These are phyloP conservation scores for Backusella sp. DNA, from an alignment of 192 early-diverging fungal genomes.

Conservation along the genomic window DNA sequence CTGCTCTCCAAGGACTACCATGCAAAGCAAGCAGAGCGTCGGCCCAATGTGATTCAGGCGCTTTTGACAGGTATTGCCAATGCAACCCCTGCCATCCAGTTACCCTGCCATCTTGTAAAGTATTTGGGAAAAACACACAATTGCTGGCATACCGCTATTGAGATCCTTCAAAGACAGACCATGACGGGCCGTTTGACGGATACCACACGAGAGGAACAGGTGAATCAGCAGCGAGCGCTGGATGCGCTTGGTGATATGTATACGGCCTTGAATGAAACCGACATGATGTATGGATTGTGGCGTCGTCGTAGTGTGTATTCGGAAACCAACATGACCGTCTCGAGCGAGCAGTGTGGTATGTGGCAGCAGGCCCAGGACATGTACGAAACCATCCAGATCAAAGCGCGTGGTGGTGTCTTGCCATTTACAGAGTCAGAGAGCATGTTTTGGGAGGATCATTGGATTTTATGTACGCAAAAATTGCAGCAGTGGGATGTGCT, in stretches of 20 bases:
- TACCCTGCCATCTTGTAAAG: constrained; percentile 93
- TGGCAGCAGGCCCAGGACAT: constrained; percentile 90
- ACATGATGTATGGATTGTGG: constrained; percentile 94
- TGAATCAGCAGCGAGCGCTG: constrained; percentile 81
- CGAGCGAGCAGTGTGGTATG: constrained; percentile 91
- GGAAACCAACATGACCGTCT: constrained; percentile 94
- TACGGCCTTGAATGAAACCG: constrained; percentile 74
- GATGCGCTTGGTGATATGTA: constrained; percentile 94
- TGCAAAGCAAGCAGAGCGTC: constrained; percentile 64
- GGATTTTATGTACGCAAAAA: constrained; percentile 87
- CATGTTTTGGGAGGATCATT: constrained; percentile 96
- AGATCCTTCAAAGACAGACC: constrained; percentile 74
- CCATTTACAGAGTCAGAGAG: constrained; percentile 95
- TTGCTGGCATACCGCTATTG: constrained; percentile 88
- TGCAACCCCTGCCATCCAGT: constrained; percentile 69
- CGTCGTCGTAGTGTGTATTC: constrained; percentile 81
- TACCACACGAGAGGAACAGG: constrained; percentile 78
- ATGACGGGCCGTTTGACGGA: constrained; percentile 41
- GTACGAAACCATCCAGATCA: constrained; percentile 92
- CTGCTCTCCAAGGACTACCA: constrained; percentile 94
- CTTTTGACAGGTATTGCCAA: constrained; percentile 85
- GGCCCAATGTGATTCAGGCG: constrained; percentile 94
- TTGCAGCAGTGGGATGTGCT: constrained; percentile 99
- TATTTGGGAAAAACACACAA: constrained; percentile 89
- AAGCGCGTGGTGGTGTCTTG: constrained; percentile 79